Evolutionary conservation across 345 rosid species (phyloP), one percentile per base, ranked within the genome.

Genomic region (Iberis pinnata): DNA sequence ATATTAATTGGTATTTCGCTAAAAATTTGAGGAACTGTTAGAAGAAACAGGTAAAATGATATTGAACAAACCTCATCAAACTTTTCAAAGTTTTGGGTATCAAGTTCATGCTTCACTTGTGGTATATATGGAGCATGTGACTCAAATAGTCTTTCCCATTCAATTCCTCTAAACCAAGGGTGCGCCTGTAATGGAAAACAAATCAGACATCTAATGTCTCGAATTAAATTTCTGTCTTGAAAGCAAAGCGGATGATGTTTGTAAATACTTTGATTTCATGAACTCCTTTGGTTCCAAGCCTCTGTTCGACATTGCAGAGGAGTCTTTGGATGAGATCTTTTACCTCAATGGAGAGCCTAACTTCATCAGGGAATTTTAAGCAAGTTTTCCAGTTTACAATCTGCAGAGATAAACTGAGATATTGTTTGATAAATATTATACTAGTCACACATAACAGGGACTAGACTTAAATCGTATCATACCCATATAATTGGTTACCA

Each of bases 241-340:
- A 6, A 65, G 48, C 14, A 33, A 39, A 56, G 63, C 58, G 54
- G 45, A 61, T 46, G 20, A 58, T 60, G 48, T 8, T 44, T 43
- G n/a, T 20, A 20, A 15, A 47, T 59, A 80, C 88, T 73, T 78
- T 81, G 42, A 81, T 78, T 73, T 76, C 84, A 61, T 70, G 53
- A 27, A 75, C 79, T 64, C 88, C 84, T 50, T 71, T 78, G 48
- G 88, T 76, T 54, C 88, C 88, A 39, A 81, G 81, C 68, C 88
- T 73, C 39, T 69, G 82, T 48, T 76, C 77, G 45, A 81, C 88
- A 53, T 71, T 76, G 70, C 88, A 81, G 54, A 81, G 69, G 13
- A 81, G 82, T 47, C 70, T 78, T 38, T 73, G 64, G 18, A 81
- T 75, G 49, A 81, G 80, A 44, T 81, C 84, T 69, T 76, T 78